These are phyloP conservation scores for Talaromyces liani DNA, from an alignment of 495 filamentous ascomycete species.

Conservation along the genomic window DNA sequence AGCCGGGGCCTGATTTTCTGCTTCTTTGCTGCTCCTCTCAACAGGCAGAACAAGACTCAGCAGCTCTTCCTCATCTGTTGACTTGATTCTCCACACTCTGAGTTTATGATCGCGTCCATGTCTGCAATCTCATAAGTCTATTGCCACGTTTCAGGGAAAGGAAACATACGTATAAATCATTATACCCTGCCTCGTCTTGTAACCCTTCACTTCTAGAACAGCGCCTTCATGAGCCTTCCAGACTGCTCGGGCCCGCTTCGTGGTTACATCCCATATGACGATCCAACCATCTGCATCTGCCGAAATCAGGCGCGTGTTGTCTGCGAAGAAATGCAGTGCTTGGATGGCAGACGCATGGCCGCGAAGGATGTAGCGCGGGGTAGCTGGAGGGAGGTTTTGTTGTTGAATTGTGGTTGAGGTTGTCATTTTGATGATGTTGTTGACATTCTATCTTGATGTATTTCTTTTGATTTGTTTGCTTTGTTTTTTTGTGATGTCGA, in stretches of 20 bases:
- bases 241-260: constrained; percentile 72
- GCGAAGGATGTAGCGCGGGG: constrained; percentile 78
- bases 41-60: constrained; percentile 69
- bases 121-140: constrained; percentile 32
- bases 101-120: constrained; percentile 89
- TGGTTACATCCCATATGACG: constrained; percentile 75
- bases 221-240: constrained; percentile 82
- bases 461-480: neutral
- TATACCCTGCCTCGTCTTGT: constrained; percentile 38
- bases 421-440: neutral
- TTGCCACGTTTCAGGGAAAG: neutral
- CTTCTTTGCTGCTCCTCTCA: constrained; percentile 33
- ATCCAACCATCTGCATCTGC: constrained; percentile 90
- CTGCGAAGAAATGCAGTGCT: constrained; percentile 60
- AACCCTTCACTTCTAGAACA: constrained; percentile 68
- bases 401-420: neutral
- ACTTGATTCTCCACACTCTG: constrained; percentile 68
- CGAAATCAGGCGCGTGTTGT: constrained; percentile 71
- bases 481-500: neutral
- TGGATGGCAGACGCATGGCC: constrained; percentile 83
- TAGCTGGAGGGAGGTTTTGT: constrained; percentile 43
- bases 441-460: neutral
- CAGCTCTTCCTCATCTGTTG: constrained; percentile 50
- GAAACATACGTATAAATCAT: constrained; percentile 56
- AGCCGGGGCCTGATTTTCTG: constrained; percentile 5